Conservation (phyloP, 2,329 filamentous ascomycete species). For the Fusarium acutatum region DNA sequence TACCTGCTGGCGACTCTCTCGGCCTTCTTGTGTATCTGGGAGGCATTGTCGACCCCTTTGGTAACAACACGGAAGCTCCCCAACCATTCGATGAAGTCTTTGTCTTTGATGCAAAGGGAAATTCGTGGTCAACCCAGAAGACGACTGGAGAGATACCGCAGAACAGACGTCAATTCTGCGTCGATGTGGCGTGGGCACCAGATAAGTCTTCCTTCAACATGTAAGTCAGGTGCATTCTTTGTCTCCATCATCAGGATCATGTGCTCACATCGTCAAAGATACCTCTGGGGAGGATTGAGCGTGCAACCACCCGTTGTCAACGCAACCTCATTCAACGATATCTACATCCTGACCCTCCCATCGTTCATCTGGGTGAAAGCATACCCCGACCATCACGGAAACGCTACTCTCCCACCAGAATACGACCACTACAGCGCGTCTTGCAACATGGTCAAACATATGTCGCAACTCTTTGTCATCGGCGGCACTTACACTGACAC, state of each 20-base stretch:
- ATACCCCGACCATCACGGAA: neutral
- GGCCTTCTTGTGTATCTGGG: neutral
- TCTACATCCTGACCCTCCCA: neutral
- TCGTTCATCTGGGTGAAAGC: neutral
- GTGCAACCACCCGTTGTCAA: neutral
- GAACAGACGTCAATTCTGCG: neutral
- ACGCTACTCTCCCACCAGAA: neutral
- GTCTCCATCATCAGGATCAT: fast-evolving
- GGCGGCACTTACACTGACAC: neutral
- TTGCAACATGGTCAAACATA: neutral
- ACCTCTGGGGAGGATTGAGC: neutral
- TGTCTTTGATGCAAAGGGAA: neutral
- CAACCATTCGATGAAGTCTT: neutral
- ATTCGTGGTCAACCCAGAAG: neutral
- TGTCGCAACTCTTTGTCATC: neutral
- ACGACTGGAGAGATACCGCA: neutral
- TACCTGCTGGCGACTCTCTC: neutral
- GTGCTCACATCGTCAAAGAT: neutral
- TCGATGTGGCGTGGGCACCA: neutral
- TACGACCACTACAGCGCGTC: neutral
- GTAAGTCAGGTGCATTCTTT: fast-evolving
- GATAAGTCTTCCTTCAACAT: neutral
- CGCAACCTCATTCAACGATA: neutral
- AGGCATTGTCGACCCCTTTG: neutral
- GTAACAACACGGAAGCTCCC: neutral